A percentile compares a stretch with the other conserved stretches of the same genome.
Conservation (phyloP, 768 basidiomycete species). For the Hypsizygus marmoreus region DNA sequence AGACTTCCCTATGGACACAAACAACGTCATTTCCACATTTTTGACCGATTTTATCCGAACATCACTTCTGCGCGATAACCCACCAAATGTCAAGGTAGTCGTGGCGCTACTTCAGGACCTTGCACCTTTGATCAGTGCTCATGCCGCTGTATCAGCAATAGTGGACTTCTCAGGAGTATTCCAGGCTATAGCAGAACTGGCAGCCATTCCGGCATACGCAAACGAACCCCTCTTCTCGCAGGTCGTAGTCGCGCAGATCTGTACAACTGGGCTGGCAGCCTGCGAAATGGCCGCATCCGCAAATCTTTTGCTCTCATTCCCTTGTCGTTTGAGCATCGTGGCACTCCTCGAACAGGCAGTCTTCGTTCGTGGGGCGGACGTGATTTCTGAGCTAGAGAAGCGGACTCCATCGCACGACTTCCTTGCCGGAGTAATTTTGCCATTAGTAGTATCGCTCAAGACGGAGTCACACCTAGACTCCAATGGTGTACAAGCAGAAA, state of each 20-base stretch:
- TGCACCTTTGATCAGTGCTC: constrained; percentile 53
- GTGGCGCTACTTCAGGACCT: constrained; percentile 55
- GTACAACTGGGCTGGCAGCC: constrained; percentile 45
- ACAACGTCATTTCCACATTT: constrained; percentile 49
- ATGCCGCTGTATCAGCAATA: constrained; percentile 41
- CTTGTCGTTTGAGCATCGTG: constrained; percentile 42
- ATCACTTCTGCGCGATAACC: constrained; percentile 48
- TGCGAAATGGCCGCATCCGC: constrained; percentile 48
- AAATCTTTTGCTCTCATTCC: constrained; percentile 39
- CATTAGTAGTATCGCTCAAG: constrained; percentile 56
- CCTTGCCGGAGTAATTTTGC: constrained; percentile 65
- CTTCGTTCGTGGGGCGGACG: constrained; percentile 50
- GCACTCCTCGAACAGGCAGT: constrained; percentile 45
- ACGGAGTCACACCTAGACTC: constrained; percentile 46
- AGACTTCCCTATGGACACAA: constrained; percentile 43
- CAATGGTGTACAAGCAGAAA: constrained; percentile 42
- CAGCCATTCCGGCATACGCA: constrained; percentile 46
- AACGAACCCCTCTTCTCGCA: constrained; percentile 53
- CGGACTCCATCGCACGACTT: constrained; percentile 58
- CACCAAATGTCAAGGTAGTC: constrained; percentile 48
- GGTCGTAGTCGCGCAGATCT: constrained; percentile 47
- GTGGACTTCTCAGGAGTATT: constrained; percentile 64
- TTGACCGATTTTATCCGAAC: constrained; percentile 52
- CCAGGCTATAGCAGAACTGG: constrained; percentile 48
- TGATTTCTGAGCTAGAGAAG: constrained; percentile 58